Evolutionary conservation across 345 rosid species (phyloP).

Genomic region (Eucalyptus shirleyi): DNA sequence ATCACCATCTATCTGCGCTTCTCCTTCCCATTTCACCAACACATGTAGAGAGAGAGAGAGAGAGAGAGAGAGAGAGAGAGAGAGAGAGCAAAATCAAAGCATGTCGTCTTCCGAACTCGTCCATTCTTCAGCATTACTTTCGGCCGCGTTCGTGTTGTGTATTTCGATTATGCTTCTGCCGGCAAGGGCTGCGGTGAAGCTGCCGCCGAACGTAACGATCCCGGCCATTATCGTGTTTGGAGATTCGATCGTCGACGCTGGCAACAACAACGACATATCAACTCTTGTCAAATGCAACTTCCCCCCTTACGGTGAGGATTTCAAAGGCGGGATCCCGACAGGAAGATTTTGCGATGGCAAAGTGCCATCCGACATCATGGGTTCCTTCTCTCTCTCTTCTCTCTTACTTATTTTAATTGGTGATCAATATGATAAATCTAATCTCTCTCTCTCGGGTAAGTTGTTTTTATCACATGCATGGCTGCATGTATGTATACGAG

Average conservation of each 20-base stretch:
- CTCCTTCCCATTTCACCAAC: neutral
- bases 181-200: neutral
- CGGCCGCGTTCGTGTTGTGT: neutral
- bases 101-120: neutral
- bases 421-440: neutral
- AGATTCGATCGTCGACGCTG: conserved; percentile 76
- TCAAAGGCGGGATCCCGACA: conserved; percentile 40
- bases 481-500: neutral
- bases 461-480: neutral
- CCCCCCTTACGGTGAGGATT: conserved; percentile 63
- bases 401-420: neutral
- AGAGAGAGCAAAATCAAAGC: neutral
- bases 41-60: neutral
- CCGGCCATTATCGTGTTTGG: conserved; percentile 66
- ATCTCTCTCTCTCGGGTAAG: neutral
- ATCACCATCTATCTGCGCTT: neutral
- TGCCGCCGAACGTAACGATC: conserved; percentile 13
- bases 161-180: neutral
- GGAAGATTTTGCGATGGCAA: conserved; percentile 78
- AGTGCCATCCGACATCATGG: conserved; percentile 61
- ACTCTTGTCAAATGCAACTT: conserved; percentile 48
- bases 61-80: too few species aligned
- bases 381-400: conserved; percentile 1
- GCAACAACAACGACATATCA: conserved; percentile 53
- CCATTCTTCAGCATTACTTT: neutral